A percentile compares a stretch with the other conserved stretches of the same genome.
Conservation (phyloP, 2,329 filamentous ascomycete species). For the Ceratocystis destructans region DNA sequence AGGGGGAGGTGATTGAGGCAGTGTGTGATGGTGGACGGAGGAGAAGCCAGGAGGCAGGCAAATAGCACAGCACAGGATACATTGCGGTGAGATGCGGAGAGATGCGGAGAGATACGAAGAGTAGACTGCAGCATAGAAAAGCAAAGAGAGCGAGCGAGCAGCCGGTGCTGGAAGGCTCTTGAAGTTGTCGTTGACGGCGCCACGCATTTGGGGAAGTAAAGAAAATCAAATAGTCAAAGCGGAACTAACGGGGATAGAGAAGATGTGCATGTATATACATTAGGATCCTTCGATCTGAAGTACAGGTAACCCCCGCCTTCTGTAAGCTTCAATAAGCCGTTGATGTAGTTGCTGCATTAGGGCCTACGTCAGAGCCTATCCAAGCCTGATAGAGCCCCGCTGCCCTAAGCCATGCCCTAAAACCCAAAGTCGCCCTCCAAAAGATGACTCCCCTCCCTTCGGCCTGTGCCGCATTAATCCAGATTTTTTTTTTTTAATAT, state of each 20-base stretch:
- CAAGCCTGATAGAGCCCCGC: neutral
- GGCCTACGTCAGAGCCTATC: neutral
- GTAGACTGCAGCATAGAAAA: neutral
- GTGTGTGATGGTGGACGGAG: neutral
- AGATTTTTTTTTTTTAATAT: neutral
- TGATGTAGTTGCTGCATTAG: neutral
- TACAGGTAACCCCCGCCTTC: neutral
- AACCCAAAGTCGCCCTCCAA: too few relatives aligned
- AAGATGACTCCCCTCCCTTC: too few relatives aligned
- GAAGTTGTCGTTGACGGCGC: neutral
- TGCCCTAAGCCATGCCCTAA: neutral
- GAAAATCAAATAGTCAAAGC: neutral
- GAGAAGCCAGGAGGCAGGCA: neutral
- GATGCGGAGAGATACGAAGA: neutral
- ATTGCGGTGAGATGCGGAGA: neutral
- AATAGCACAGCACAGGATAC: too few relatives aligned
- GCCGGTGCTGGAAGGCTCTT: neutral
- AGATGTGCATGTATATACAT: neutral
- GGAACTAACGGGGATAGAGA: neutral
- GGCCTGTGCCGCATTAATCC: neutral
- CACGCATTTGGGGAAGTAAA: neutral
- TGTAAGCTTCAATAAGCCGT: neutral
- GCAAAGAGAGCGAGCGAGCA: too few relatives aligned
- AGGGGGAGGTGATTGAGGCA: neutral
- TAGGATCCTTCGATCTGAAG: too few relatives aligned